A percentile compares a stretch with the other conserved stretches of the same genome.
These are phyloP conservation scores for Aspergillus sclerotioniger DNA, from an alignment of 495 filamentous ascomycete species.

Conservation along the genomic window DNA sequence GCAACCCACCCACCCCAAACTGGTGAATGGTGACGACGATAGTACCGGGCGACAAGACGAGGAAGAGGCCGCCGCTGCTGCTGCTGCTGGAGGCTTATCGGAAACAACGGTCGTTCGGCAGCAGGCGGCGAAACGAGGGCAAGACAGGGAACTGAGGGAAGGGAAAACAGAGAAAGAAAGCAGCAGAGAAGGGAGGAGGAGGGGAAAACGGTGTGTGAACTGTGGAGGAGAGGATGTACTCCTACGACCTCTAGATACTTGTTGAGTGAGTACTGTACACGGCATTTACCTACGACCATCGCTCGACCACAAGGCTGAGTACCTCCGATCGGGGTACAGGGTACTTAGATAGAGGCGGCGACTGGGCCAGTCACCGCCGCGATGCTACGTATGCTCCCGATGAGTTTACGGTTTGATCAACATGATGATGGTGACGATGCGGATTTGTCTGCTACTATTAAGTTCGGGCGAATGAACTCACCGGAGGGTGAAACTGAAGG, in stretches of 20 bases:
- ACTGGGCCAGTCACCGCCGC: neutral
- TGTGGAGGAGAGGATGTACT: neutral
- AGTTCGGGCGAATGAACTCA: slow-evolving; percentile 16
- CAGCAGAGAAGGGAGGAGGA: neutral
- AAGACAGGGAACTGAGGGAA: slow-evolving; percentile 18
- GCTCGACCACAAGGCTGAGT: neutral
- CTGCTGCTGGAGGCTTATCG: slow-evolving; percentile 22
- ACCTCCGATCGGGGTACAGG: too few species aligned
- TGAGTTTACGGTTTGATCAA: neutral
- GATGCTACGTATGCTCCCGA: neutral
- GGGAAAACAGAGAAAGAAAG: neutral
- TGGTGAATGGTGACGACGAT: slow-evolving; percentile 21
- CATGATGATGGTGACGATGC: slow-evolving; percentile 1
- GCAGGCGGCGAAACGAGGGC: slow-evolving; percentile 23
- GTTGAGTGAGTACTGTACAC: too few species aligned
- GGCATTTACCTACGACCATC: neutral
- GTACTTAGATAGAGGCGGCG: neutral
- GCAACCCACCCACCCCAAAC: slow-evolving; percentile 14
- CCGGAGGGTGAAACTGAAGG: slow-evolving; percentile 4
- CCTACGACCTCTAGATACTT: neutral
- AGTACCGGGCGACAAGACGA: slow-evolving; percentile 2
- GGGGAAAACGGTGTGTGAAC: too few species aligned
- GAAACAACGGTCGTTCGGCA: slow-evolving; percentile 23
- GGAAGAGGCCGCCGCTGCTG: neutral
- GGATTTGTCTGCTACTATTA: slow-evolving; percentile 4